Evolutionary conservation across 768 basidiomycete genomes (phyloP).

Genomic region (Psilocybe sp.): DNA sequence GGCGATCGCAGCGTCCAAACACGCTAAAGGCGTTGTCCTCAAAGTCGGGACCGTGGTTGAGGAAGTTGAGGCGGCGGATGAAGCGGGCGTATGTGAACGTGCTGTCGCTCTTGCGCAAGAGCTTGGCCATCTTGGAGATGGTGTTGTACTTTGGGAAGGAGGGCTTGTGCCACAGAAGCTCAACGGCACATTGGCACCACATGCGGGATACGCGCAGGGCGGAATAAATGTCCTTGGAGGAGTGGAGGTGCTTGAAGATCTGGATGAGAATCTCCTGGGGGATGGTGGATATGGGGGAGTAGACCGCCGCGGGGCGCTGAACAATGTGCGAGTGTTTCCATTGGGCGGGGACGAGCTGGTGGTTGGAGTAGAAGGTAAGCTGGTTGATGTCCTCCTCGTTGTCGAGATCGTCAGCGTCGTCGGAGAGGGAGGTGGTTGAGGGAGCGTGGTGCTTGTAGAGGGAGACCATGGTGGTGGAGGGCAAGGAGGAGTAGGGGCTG

Average conservation of each 20-base stretch:
- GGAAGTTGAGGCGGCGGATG: slow-evolving; percentile 89
- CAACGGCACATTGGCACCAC: slow-evolving; percentile 96
- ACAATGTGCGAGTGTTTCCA: slow-evolving; percentile 40
- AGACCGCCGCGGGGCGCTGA: slow-evolving; percentile 23
- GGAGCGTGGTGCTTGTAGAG: slow-evolving; percentile 59
- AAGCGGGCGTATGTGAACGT: slow-evolving; percentile 88
- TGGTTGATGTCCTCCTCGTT: slow-evolving; percentile 38
- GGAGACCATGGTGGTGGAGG: slow-evolving; percentile 34
- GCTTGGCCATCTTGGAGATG: slow-evolving; percentile 73
- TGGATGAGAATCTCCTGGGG: slow-evolving; percentile 93
- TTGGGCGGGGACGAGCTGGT: slow-evolving; percentile 62
- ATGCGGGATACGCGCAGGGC: slow-evolving; percentile 80
- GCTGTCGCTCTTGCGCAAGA: slow-evolving; percentile 60
- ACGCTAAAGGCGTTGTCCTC: slow-evolving; percentile 71
- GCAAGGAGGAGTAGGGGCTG: slow-evolving; percentile 12
- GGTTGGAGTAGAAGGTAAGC: slow-evolving; percentile 53
- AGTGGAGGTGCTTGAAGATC: slow-evolving; percentile 81
- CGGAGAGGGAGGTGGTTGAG: slow-evolving; percentile 77
- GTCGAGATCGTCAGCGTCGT: slow-evolving; percentile 64
- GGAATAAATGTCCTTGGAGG: slow-evolving; percentile 68
- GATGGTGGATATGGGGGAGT: slow-evolving; percentile 62
- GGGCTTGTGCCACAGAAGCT: slow-evolving; percentile 93
- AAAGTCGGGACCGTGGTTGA: slow-evolving; percentile 64
- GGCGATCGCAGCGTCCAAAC: slow-evolving; percentile 70
- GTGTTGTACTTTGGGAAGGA: slow-evolving; percentile 65